Percentiles rank a stretch among this genome's conserved stretches.
Conservation (phyloP, 371 early-diverging fungal genomes). For the Mycotypha africana region DNA sequence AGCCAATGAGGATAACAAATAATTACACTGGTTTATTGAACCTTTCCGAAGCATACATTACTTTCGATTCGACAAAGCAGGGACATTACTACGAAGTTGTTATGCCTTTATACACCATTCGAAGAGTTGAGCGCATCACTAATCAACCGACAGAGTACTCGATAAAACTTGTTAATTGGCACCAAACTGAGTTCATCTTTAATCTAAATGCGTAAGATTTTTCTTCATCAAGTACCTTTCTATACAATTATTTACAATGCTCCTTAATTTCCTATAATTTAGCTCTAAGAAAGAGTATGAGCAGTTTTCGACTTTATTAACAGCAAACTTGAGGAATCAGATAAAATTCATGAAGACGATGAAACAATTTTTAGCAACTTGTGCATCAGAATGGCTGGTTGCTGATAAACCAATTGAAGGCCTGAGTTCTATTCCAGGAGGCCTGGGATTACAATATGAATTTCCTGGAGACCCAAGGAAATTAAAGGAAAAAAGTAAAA, state of each 20-base stretch:
- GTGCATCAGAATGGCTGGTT: slow-evolving; percentile 70
- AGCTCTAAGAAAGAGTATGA: slow-evolving; percentile 37
- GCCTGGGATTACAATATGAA: slow-evolving; percentile 82
- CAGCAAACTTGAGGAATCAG: slow-evolving; percentile 49
- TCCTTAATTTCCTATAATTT: no score
- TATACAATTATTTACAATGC: no score
- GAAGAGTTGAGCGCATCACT: slow-evolving; percentile 74
- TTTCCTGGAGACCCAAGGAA: slow-evolving; percentile 76
- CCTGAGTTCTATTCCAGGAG: slow-evolving; percentile 39
- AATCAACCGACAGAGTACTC: slow-evolving; percentile 32
- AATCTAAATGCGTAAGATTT: slow-evolving; percentile 43
- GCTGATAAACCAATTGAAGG: slow-evolving; percentile 48
- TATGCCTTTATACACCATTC: slow-evolving; percentile 85
- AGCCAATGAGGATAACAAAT: slow-evolving; percentile 1
- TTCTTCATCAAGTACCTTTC: no score
- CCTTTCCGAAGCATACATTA: slow-evolving; percentile 80
- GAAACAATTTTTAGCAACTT: slow-evolving; percentile 77
- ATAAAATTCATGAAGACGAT: slow-evolving; percentile 72
- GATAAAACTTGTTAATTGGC: slow-evolving; percentile 60
- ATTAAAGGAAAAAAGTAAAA: slow-evolving; percentile 71
- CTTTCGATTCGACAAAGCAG: slow-evolving; percentile 65
- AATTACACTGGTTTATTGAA: slow-evolving; percentile 60
- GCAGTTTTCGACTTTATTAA: slow-evolving; percentile 48
- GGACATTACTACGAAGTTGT: slow-evolving; percentile 56
- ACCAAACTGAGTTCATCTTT: slow-evolving; percentile 48